Percentiles rank a stretch among this genome's conserved stretches.
Conservation (phyloP, 2,329 filamentous ascomycete genomes). For the Colletotrichum sansevieriae region DNA sequence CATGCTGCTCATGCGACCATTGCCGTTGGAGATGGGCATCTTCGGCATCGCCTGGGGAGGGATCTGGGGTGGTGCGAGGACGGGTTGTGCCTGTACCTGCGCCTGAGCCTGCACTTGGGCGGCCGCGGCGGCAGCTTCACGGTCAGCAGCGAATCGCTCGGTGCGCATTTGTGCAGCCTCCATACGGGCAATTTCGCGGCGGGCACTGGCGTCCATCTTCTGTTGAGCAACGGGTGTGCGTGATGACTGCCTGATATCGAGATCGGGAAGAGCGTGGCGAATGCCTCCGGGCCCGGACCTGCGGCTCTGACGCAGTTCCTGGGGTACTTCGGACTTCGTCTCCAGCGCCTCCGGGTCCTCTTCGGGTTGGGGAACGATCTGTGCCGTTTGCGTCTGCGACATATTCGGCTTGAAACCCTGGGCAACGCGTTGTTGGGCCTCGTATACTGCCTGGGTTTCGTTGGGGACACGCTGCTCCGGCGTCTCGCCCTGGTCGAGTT, state of each 20-base stretch:
- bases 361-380: constrained; percentile 41
- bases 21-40: constrained; percentile 29
- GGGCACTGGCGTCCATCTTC: constrained; percentile 63
- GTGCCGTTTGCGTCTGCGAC: constrained; percentile 21
- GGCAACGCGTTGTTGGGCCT: constrained; percentile 62
- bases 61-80: neutral
- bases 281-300: constrained; percentile 53
- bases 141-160: constrained; percentile 60
- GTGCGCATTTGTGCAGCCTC: constrained; percentile 65
- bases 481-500: constrained; percentile 67
- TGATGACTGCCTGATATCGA: constrained; percentile 52
- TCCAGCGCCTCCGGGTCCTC: constrained; percentile 38
- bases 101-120: constrained; percentile 7
- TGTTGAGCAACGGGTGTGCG: constrained; percentile 51
- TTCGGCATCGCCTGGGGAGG: constrained; percentile 29
- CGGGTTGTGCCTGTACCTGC: constrained; percentile 6
- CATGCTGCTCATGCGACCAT: constrained; percentile 33
- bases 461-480: constrained; percentile 62
- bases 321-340: constrained; percentile 43
- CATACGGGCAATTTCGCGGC: constrained; percentile 64
- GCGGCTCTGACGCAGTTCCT: constrained; percentile 59
- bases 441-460: constrained; percentile 63
- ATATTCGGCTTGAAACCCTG: constrained; percentile 45
- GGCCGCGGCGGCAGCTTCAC: constrained; percentile 53
- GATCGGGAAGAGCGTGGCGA: constrained; percentile 51